Base-by-base conservation (phyloP, 116 monocot species). In the Trichopus zeylanicus region DNA sequence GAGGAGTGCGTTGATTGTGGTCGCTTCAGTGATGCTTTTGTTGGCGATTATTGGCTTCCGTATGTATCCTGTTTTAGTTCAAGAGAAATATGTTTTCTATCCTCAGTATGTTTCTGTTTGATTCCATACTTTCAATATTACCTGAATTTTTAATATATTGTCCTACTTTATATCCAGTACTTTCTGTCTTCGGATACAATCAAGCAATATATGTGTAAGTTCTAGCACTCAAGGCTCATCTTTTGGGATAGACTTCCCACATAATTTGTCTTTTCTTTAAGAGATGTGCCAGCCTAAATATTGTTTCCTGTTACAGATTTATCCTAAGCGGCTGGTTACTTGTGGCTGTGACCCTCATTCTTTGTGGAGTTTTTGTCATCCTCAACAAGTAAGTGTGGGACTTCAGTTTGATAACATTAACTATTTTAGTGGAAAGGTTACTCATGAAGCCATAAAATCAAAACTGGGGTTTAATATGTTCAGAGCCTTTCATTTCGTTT, bases 181-280 rank as follows among this genome's bases (percentile, higher is more conserved):
- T 91, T 52, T 81, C 91, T 39, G 56, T 86, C 39, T 58, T 74
- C 63, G 60, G 79, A 33, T 51, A 64, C 65, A 80, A 64, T 37
- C 67, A 82, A 72, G 74, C 88, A 11, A 77, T 85, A 28, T 88
- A 82, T 51, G 70, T 88, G 93, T 93, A 84, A 75, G 93, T 24
- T 49, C 23, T 24, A 49, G 20, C 3, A 20, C 22, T 9, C 12
- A 18, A 49, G 49, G n/a, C n/a, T 49, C 15, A 22, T 49, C 1
- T 49, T 49, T 25, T 4, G 22, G 22, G 19, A 49, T 20, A 49
- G 19, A 22, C 9, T 49, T 64, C 53, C 31, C 38, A 2, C 22
- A 19, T 31, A 46, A 18, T 26, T n/a, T 31, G n/a, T 49, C 18
- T 5, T 51, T 62, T 63, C 4, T 38, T 18, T 20, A 21, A 33